A percentile compares a stretch with the other conserved stretches of the same genome.
Conservation (phyloP, 2,329 filamentous ascomycete species). For the Gnomoniopsis smithogilvyi region DNA sequence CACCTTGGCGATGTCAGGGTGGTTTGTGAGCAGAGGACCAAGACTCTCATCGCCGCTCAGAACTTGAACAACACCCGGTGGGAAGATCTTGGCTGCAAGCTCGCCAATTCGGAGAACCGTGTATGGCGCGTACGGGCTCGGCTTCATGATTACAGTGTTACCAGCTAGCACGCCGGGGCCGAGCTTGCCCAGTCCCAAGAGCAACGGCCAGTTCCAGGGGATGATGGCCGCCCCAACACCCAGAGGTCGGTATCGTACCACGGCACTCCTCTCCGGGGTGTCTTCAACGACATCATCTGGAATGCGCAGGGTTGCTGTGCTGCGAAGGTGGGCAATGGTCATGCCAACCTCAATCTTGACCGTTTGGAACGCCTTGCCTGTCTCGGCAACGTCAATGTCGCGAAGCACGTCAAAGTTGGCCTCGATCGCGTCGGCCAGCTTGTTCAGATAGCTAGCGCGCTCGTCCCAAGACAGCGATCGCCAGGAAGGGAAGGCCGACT, state of each 20-base stretch:
- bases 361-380: constrained; percentile 18
- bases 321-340: constrained; percentile 11
- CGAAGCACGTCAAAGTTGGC: constrained; percentile 16
- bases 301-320: constrained; percentile 13
- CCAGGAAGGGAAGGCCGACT: constrained; percentile 45
- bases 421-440: constrained; percentile 16
- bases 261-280: constrained; percentile 2
- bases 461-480: constrained; percentile 15
- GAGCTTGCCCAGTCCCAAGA: constrained; percentile 39
- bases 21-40: constrained; percentile 55
- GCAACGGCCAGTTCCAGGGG: constrained; percentile 42
- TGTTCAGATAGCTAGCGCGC: constrained; percentile 5
- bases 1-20: constrained; percentile 60
- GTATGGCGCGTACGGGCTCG: constrained; percentile 58
- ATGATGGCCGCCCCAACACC: constrained; percentile 44
- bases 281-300: constrained; percentile 18
- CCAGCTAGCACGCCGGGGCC: constrained; percentile 55
- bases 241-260: constrained; percentile 26
- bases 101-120: constrained; percentile 58
- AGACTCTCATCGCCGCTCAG: constrained; percentile 59
- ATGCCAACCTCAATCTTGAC: constrained; percentile 16
- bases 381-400: constrained; percentile 16
- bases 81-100: constrained; percentile 54
- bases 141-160: constrained; percentile 48
- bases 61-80: constrained; percentile 59